These are phyloP conservation scores for Botrytis fabae DNA, from an alignment of 2,329 filamentous ascomycete species.

Conservation along the genomic window DNA sequence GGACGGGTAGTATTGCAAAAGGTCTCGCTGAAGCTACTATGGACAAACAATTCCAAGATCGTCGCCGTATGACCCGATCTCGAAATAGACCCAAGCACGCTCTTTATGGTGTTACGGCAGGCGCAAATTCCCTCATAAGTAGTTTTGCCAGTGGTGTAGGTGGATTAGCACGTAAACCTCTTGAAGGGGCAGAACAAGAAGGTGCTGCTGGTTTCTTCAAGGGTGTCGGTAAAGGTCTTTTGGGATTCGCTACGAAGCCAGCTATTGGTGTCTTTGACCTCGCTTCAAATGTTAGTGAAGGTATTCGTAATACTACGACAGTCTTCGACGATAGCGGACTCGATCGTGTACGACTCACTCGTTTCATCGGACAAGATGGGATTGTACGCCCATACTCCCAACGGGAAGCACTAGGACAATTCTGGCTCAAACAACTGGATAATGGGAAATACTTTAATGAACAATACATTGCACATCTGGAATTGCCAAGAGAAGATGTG, in stretches of 20 bases:
- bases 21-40: conserved; percentile 92
- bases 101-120: conserved; percentile 91
- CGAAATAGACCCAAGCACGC: conserved; percentile 96
- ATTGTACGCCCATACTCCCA: conserved; percentile 93
- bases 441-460: conserved; percentile 98
- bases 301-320: conserved; percentile 96
- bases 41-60: conserved; percentile 98
- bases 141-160: conserved; percentile 93
- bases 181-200: conserved; percentile 95
- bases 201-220: conserved; percentile 95
- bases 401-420: conserved; percentile 93
- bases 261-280: conserved; percentile 96
- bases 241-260: conserved; percentile 94
- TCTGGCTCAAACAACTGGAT: conserved; percentile 98
- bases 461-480: conserved; percentile 93
- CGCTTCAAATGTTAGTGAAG: conserved; percentile 94
- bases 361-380: conserved; percentile 89
- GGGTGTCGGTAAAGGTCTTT: conserved; percentile 90
- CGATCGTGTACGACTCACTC: conserved; percentile 88
- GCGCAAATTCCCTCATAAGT: conserved; percentile 90
- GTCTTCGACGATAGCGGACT: conserved; percentile 95
- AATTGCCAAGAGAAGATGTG: conserved; percentile 85
- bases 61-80: conserved; percentile 87
- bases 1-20: conserved; percentile 96
- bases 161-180: conserved; percentile 86